Percentiles rank a stretch among this genome's conserved stretches.
phyloP scores from a whole-genome alignment of 2,329 filamentous ascomycete genomes.

The Hawksworthiomyces lignivorus region DNA sequence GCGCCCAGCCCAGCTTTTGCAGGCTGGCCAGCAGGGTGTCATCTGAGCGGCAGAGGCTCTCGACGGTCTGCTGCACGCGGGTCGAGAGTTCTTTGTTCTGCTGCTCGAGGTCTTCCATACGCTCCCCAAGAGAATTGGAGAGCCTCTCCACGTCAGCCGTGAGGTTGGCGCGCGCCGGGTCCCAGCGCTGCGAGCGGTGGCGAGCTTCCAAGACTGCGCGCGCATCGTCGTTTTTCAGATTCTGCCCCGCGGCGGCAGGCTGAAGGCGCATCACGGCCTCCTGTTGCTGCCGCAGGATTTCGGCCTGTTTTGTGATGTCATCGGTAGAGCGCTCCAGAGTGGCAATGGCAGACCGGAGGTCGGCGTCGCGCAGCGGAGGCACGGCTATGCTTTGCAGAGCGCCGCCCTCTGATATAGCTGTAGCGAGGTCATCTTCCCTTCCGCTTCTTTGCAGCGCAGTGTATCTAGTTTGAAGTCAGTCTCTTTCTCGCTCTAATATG shows the following conservation, averaged over 20 bases:
- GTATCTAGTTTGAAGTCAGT: too few species aligned
- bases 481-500: too few species aligned
- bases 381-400: too few species aligned
- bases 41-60: conserved; percentile 48
- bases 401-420: too few species aligned
- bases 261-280: conserved; percentile 49
- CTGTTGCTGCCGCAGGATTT: conserved; percentile 53
- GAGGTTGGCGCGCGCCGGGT: conserved; percentile 33
- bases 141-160: conserved; percentile 39
- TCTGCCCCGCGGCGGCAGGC: conserved; percentile 31
- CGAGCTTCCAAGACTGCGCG: conserved; percentile 28
- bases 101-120: conserved; percentile 41
- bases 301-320: conserved; percentile 56
- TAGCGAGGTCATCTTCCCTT: conserved; percentile 37
- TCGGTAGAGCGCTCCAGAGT: conserved; percentile 58
- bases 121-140: conserved; percentile 37
- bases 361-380: conserved; percentile 48
- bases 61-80: conserved; percentile 40
- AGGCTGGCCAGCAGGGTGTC: conserved; percentile 58
- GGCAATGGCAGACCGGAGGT: conserved; percentile 53
- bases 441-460: conserved; percentile 40
- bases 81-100: conserved; percentile 38
- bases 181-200: conserved; percentile 30
- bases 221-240: conserved; percentile 25
- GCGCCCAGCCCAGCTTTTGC: conserved; percentile 56